A percentile compares a stretch with the other conserved stretches of the same genome.
Conservation (phyloP, 2,329 filamentous ascomycete species). For the Fusarium agapanthi region DNA sequence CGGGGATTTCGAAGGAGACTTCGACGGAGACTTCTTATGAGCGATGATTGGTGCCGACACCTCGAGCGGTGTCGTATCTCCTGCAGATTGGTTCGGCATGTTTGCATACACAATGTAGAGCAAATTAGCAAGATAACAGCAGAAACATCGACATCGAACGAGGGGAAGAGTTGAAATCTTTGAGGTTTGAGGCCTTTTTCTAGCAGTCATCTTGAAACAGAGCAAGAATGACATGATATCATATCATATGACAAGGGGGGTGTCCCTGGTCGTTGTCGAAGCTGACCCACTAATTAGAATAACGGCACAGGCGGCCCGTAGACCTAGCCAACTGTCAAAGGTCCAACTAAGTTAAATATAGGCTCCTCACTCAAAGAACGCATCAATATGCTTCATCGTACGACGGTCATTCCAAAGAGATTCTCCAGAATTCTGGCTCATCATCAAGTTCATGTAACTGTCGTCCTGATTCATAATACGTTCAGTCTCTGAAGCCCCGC, state of each 20-base stretch:
- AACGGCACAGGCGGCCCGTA: neutral
- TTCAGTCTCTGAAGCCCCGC: fast-evolving
- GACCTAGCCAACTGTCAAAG: neutral
- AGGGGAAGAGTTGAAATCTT: too few relatives aligned
- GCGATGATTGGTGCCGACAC: fast-evolving
- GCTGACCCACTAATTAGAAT: neutral
- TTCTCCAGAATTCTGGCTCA: fast-evolving
- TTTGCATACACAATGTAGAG: too few relatives aligned
- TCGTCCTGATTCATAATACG: fast-evolving
- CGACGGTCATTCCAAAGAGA: fast-evolving
- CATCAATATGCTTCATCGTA: neutral
- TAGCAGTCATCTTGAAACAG: neutral
- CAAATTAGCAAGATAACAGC: too few relatives aligned
- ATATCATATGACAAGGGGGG: neutral
- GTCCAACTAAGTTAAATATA: neutral
- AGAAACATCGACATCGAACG: neutral
- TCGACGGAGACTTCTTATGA: neutral
- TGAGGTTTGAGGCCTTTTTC: neutral
- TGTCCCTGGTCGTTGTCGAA: neutral
- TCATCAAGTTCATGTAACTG: neutral
- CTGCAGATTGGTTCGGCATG: neutral
- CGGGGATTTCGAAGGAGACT: neutral
- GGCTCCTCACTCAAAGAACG: neutral
- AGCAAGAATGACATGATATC: neutral
- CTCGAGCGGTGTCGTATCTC: fast-evolving